Base-by-base conservation (phyloP, 2,329 filamentous ascomycete species). In the Allantophomopsis lycopodina region DNA sequence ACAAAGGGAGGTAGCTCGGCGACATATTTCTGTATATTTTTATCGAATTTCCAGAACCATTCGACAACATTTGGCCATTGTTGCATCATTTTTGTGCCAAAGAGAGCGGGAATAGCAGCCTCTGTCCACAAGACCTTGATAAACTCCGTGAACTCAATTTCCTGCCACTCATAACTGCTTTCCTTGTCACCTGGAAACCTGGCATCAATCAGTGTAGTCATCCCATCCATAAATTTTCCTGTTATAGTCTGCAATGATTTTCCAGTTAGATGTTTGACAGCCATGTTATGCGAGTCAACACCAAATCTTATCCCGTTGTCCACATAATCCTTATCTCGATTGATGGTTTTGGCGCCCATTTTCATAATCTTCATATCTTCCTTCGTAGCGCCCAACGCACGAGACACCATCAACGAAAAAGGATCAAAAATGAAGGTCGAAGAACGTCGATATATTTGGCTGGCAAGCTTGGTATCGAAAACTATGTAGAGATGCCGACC, bases 21-120 rank as follows among this genome's bases (percentile, higher is more conserved):
- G 12, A 49, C 33, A 21, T 48, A 28, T 11, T 31, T 40, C 7
- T 40, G 42, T 20, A 42, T 44, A 33, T 44, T 35, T 7, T 45
- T 35, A 28, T 51, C 46, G 37, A 49, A 51, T 18, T 45, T 31
- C 46, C 46, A 51, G 12, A 50, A 38, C 38, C 47, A 46, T 12
- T 42, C 34, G 14, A 44, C 42, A 11, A 50, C 38, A 6, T 28
- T 39, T 2, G 48, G 48, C 49, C 49, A 51, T 13, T 46, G 40
- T 5, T 45, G 42, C 16, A 48, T 32, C 10, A 51, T 40, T 36
- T 47, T 39, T 2, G 43, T 40, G 14, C 49, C 49, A 33, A 48
- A 49, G 7, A 49, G 33, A 8, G 48, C 42, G 11, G 43, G 38
- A n/a, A 48, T 44, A 5, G 46, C 46, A 13, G 48, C 49, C 32